Base-by-base conservation (phyloP, 176 grass and related monocot species). In the Raddia distichophylla region DNA sequence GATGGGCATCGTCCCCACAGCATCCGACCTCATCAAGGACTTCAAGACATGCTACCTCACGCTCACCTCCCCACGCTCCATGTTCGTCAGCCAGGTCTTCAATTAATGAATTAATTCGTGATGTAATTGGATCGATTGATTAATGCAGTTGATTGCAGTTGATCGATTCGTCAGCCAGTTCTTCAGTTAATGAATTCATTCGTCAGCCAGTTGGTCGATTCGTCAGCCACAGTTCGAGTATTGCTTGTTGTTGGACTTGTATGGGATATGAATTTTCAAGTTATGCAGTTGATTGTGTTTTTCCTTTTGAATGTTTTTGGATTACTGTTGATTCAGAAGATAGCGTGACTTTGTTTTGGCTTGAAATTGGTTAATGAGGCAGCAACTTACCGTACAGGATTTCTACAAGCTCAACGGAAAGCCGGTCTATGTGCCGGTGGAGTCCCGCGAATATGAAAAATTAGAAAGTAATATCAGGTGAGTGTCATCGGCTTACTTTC, bases 361-460 rank as follows among this genome's bases (percentile, higher is more conserved):
- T 57, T 67, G 18, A 61, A 64, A 60, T 18, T 69, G 13, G 10
- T 71, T 76, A 60, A 71, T 33, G 76, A 70, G 27, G 48, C 43
- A n/a, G 2, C 16, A 73, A 44, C 54, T 76, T 50, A 27, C 16
- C 64, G 10, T 76, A 59, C 84, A 95, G 95, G 85, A 91, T 76
- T 82, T 75, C 47, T 93, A 75, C 78, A 93, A 90, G 86, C 87
- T 98, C 20, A 79, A 89, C 20, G 95, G 92, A 16, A 95, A 95
- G 64, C 88, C 95, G 7, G 95, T 95, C 2, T 89, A 95, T 32
- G 88, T 95, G 5, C 75, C 93, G 46, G 95, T 98, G 46, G 95
- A 95, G 59, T 93, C 88, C 53, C 86, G 82, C 44, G 85, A 91
- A 71, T 90, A 70, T 47, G 93, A 77, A 82, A 83, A 91, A 17